phyloP scores from a whole-genome alignment of 2,329 filamentous ascomycete genomes.

The Aspergillus terreus region DNA sequence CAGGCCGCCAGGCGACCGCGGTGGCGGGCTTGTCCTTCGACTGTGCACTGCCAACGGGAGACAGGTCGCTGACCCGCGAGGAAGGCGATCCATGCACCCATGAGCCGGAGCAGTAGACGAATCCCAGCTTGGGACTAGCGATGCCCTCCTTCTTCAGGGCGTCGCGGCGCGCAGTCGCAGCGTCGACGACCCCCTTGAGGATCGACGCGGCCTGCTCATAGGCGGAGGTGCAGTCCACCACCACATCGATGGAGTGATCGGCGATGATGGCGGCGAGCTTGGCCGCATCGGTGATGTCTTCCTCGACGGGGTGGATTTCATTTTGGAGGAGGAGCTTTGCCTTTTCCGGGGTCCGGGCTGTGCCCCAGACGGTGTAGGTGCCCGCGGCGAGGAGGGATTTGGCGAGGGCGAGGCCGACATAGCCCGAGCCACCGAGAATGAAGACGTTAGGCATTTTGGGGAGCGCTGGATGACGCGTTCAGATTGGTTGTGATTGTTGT shows the following conservation, averaged over 20 bases:
- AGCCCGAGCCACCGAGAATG: conserved; percentile 31
- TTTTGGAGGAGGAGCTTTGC: conserved; percentile 22
- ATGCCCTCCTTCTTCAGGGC: conserved; percentile 8
- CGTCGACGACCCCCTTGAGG: conserved; percentile 19
- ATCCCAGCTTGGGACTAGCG: conserved; percentile 33
- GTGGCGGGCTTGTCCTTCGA: background rate
- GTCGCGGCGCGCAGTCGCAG: background rate
- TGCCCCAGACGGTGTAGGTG: conserved; percentile 34
- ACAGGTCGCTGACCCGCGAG: conserved; percentile 16
- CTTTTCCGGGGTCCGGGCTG: conserved; percentile 31
- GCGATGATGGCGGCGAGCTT: conserved; percentile 7
- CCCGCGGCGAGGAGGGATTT: conserved; percentile 22
- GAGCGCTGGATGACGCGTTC: no score
- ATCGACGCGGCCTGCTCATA: conserved; percentile 19
- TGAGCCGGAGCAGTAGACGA: conserved; percentile 35
- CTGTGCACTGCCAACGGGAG: background rate
- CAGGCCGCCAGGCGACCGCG: background rate
- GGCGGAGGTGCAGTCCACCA: conserved; percentile 31
- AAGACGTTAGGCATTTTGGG: conserved; percentile 30
- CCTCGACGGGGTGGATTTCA: conserved; percentile 6
- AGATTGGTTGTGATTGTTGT: no score
- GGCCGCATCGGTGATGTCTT: background rate
- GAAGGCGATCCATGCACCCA: conserved; percentile 36
- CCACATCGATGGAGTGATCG: conserved; percentile 28
- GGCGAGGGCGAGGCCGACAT: conserved; percentile 24